phyloP scores from a whole-genome alignment of 305 asterid genomes.

The Ilex paraguariensis region DNA sequence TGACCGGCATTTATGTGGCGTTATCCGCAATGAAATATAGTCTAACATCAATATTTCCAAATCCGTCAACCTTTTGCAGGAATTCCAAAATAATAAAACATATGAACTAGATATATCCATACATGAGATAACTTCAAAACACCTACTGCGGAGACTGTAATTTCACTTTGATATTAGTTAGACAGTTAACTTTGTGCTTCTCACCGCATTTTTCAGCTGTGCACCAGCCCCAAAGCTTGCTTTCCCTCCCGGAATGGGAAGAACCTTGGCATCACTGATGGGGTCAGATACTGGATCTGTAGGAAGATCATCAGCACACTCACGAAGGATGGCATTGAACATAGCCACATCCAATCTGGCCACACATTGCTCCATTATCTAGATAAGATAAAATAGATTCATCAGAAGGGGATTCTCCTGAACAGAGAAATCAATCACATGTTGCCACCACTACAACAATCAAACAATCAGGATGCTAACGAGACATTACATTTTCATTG shows the following conservation, averaged over 20 bases:
- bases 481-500: neutral
- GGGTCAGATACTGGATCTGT: neutral
- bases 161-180: too few relatives aligned
- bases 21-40: too few relatives aligned
- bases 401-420: too few relatives aligned
- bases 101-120: too few relatives aligned
- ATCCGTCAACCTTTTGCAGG: too few relatives aligned
- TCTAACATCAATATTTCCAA: too few relatives aligned
- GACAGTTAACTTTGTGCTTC: too few relatives aligned
- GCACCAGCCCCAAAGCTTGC: slow-evolving; percentile 4
- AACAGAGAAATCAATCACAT: too few relatives aligned
- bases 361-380: neutral
- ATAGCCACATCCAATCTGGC: neutral
- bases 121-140: too few relatives aligned
- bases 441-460: neutral
- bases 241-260: neutral
- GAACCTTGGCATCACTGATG: neutral
- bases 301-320: neutral
- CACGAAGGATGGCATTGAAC: neutral
- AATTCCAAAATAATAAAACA: too few relatives aligned
- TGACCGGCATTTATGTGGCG: too few relatives aligned
- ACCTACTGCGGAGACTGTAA: too few relatives aligned
- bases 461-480: neutral
- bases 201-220: neutral
- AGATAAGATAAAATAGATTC: neutral